Base-by-base conservation (phyloP, 148 eudicot genomes). In the Nepenthes gracilis region DNA sequence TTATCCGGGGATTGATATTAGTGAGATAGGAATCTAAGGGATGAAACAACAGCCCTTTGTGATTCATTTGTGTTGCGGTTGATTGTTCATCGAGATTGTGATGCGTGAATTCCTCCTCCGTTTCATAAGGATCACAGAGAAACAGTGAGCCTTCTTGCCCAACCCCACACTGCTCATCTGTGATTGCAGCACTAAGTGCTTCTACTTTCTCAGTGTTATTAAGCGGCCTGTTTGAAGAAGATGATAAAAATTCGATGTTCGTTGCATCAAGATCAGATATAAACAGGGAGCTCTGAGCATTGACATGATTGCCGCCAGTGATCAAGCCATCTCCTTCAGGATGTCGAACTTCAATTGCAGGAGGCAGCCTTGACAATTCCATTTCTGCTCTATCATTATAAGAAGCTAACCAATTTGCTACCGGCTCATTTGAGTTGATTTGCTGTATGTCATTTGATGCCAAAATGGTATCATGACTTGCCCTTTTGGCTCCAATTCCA, bases 241-340 rank as follows among this genome's bases (percentile, higher is more conserved):
- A 72, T 35, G 82, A 61, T 53, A 72, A 49, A 37, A 63, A 57
- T 60, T 77, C 80, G 12, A 73, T 63, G 60, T 63, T 61, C 9
- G 40, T 34, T 32, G 69, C 58, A 59, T 62, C 67, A 37, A 64
- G 69, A 65, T 64, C 63, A 32, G 74, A 55, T 37, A 54, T 58
- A 69, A 71, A 65, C 61, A 63, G 43, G 12, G 82, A 64, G 60
- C 65, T 73, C 35, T 55, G 74, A 63, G 77, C 52, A 55, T 49
- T 60, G 43, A 67, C 54, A 64, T 82, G 72, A 75, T 79, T 83
- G 47, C 73, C 66, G 43, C 59, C 75, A 68, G 66, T 63, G 52
- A 83, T 77, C 63, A 84, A 72, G 66, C 68, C 77, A 45, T 83
- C 86, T 70, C 84, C 91, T 77, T 77, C 95, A 47, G 95, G 84